Conservation (phyloP, 2,329 filamentous ascomycete genomes). For the Diaporthe sp. region DNA sequence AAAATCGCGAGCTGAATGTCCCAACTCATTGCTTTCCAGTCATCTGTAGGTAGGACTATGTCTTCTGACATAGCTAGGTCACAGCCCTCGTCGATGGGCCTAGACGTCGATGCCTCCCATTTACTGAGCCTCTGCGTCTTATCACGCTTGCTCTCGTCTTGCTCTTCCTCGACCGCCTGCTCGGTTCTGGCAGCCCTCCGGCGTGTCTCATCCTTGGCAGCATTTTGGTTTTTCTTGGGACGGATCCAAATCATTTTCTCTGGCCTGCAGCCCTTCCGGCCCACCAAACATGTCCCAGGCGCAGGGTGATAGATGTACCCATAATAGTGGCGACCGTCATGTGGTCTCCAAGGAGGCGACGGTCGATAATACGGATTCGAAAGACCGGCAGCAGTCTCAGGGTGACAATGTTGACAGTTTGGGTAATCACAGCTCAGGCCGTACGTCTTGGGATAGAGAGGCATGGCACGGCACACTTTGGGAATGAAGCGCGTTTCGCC, state of each 20-base stretch:
- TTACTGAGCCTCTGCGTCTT: slow-evolving; percentile 1
- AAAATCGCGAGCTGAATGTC: not conserved
- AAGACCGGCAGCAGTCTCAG: not conserved
- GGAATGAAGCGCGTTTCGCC: not conserved
- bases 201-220: not conserved
- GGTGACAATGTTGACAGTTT: slow-evolving; percentile 8
- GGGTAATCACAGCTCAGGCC: not conserved
- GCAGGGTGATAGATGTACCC: not conserved
- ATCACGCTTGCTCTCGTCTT: not conserved
- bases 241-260: slow-evolving; percentile 16
- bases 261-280: not conserved
- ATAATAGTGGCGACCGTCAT: not conserved
- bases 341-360: accelerated
- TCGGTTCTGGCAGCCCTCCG: not conserved
- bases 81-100: not conserved
- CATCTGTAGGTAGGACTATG: not conserved
- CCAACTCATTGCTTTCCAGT: not conserved
- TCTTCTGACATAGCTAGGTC: not conserved
- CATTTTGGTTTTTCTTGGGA: not conserved
- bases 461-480: slow-evolving; percentile 12
- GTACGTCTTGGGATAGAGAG: slow-evolving; percentile 15
- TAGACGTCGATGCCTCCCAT: slow-evolving; percentile 7
- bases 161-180: not conserved
- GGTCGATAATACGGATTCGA: not conserved
- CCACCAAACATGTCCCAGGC: not conserved